phyloP scores from a whole-genome alignment of 768 basidiomycete species.

The Crassisporium funariophilum region DNA sequence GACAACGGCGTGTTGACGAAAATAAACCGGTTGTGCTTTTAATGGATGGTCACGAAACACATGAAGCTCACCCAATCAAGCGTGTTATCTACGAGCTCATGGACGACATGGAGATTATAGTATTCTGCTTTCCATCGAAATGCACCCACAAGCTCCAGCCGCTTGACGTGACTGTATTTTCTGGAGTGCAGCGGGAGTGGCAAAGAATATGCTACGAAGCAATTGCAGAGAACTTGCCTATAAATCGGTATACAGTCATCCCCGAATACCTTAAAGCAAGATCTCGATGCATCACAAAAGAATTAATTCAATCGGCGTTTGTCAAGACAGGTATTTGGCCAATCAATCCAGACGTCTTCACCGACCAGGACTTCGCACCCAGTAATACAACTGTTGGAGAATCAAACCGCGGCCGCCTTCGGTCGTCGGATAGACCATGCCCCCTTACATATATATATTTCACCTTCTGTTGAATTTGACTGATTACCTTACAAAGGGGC shows the following conservation, averaged over 20 bases:
- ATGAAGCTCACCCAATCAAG: conserved; percentile 21
- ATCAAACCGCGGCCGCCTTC: no score
- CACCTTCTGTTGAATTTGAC: no score
- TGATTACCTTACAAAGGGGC: no score
- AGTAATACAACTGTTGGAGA: no score
- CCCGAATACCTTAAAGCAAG: conserved; percentile 8
- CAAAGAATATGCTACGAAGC: not conserved
- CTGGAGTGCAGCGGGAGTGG: conserved; percentile 9
- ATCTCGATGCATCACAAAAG: conserved; percentile 16
- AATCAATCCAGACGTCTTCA: conserved; percentile 21
- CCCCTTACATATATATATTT: no score
- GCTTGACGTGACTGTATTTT: conserved; percentile 35
- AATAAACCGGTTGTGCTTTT: conserved; percentile 30
- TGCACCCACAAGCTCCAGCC: conserved; percentile 39
- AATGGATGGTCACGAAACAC: conserved; percentile 41
- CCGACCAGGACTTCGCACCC: conserved; percentile 15
- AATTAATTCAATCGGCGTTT: conserved; percentile 20
- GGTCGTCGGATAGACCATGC: no score
- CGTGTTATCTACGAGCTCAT: conserved; percentile 11
- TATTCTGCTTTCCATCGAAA: conserved; percentile 35
- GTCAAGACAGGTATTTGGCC: conserved; percentile 26
- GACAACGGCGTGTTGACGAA: conserved; percentile 8
- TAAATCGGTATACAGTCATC: conserved; percentile 16
- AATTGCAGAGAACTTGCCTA: conserved; percentile 1
- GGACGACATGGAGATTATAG: conserved; percentile 20